Percentiles rank a stretch among this genome's conserved stretches.
Evolutionary conservation across 1,284 basidiomycete genomes (phyloP).

Genomic region (Cryptococcus deneoformans): DNA sequence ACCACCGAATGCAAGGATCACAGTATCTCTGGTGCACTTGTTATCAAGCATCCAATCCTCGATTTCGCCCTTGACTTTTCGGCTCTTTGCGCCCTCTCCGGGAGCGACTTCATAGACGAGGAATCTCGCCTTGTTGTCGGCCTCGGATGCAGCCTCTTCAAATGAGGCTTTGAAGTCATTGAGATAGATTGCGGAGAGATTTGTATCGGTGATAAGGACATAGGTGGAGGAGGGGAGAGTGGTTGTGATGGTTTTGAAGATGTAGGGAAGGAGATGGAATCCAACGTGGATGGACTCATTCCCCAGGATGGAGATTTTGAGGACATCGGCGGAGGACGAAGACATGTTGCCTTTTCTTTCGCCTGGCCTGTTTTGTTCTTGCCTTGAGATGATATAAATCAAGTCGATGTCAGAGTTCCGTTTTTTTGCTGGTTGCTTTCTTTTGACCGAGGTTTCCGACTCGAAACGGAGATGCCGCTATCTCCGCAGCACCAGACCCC

Average conservation of each 20-base stretch:
- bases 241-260: slow-evolving; percentile 71
- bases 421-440: too few relatives aligned
- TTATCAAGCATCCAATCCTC: slow-evolving; percentile 91
- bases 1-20: slow-evolving; percentile 90
- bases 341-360: slow-evolving; percentile 6
- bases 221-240: slow-evolving; percentile 83
- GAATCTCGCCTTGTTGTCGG: slow-evolving; percentile 60
- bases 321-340: slow-evolving; percentile 34
- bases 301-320: slow-evolving; percentile 76
- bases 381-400: too few relatives aligned
- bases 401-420: not conserved
- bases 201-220: slow-evolving; percentile 88
- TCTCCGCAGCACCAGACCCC: too few relatives aligned
- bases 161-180: slow-evolving; percentile 66
- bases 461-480: too few relatives aligned
- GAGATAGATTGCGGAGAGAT: slow-evolving; percentile 79
- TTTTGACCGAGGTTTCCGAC: too few relatives aligned
- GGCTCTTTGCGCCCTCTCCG: slow-evolving; percentile 88
- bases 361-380: not conserved
- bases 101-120: slow-evolving; percentile 78
- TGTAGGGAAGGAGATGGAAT: slow-evolving; percentile 83
- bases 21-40: slow-evolving; percentile 88
- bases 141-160: slow-evolving; percentile 49
- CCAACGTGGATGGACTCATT: slow-evolving; percentile 87
- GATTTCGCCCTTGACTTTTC: slow-evolving; percentile 87